Base-by-base conservation (phyloP, 106 monocot genomes). In the Dioscorea dumetorum region DNA sequence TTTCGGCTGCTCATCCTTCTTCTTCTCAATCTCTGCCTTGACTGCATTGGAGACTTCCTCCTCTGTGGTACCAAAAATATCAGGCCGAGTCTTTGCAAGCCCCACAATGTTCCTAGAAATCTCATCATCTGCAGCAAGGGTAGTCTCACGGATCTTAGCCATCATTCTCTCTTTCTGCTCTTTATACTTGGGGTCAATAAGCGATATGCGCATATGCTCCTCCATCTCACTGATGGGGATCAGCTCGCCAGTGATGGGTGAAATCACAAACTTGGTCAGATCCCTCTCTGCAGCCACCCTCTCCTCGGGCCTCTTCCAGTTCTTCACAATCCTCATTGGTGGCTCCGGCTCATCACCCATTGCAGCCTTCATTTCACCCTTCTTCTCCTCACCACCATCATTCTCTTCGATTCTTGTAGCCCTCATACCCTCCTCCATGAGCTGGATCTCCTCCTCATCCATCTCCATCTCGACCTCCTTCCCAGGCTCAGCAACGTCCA, bases 91-190 rank as follows among this genome's bases (percentile, higher is more conserved):
- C 20, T 89, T 70, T 1, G 97, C 97, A 72, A 99, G 97, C 12
- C 91, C 97, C 16, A 92, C 97, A 66, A 99, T 99, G 57, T 99
- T 99, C 52, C 87, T 75, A 6, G 97, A 99, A 23, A 99, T 99
- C 74, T 99, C 97, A 68, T 99, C 92, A 63, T 99, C 97, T 18
- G 89, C 84, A 10, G 97, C 97, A 67, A 90, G 84, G 9, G 97
- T 99, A 0, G 97, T 99, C 68, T 99, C 97, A 33, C 84, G 77
- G 32, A 99, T 89, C 78, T 99, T 99, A 16, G 97, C 97, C 97
- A 99, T 87, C 97, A 99, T 99, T 70, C 97, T 84, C 72, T 99
- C 97, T 74, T 99, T 99, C 70, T 99, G 97, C 70, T 99, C 92
- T 79, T 99, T 99, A 69, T 99, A 99, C 71, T 99, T 99, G 22